Evolutionary conservation across 2,329 filamentous ascomycete species (phyloP).

Genomic region (Verticillium dahliae): DNA sequence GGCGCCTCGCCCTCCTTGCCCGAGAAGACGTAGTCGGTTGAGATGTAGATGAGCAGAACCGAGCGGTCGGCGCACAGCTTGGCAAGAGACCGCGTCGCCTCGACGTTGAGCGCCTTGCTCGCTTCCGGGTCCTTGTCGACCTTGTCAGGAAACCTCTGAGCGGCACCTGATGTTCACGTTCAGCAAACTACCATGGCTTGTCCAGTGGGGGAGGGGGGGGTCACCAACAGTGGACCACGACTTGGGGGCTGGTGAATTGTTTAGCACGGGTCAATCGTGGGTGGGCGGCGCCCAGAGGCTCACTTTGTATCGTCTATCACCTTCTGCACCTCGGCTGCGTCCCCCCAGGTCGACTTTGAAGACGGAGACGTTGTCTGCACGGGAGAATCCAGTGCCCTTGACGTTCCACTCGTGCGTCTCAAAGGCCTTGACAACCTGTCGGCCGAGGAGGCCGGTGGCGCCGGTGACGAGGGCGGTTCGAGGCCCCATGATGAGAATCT

Average conservation of each 20-base stretch:
- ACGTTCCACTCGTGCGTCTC: slow-evolving; percentile 59
- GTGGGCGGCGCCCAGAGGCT: slow-evolving; percentile 16
- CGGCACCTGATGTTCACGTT: slow-evolving; percentile 53
- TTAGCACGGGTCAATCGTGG: background rate
- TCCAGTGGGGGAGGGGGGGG: background rate
- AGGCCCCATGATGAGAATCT: slow-evolving; percentile 19
- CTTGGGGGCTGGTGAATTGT: slow-evolving; percentile 51
- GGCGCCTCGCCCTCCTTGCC: slow-evolving; percentile 74
- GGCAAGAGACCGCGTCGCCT: slow-evolving; percentile 62
- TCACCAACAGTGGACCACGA: slow-evolving; percentile 71
- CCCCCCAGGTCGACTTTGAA: slow-evolving; percentile 50
- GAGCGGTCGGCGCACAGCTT: slow-evolving; percentile 54
- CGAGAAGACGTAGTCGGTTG: slow-evolving; percentile 76
- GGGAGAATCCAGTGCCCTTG: slow-evolving; percentile 66
- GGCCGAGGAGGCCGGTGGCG: slow-evolving; percentile 76
- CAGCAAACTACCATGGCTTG: background rate
- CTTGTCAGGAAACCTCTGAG: slow-evolving; percentile 81
- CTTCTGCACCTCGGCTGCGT: slow-evolving; percentile 38
- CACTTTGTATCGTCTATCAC: slow-evolving; percentile 50
- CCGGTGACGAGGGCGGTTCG: slow-evolving; percentile 71
- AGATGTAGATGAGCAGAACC: slow-evolving; percentile 68
- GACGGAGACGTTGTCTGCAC: slow-evolving; percentile 64
- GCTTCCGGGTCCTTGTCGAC: slow-evolving; percentile 74
- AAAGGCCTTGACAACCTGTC: slow-evolving; percentile 70
- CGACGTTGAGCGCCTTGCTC: slow-evolving; percentile 67